These are phyloP conservation scores for Penstemon newberryi DNA, from an alignment of 257 asterid genomes.

Conservation along the genomic window DNA sequence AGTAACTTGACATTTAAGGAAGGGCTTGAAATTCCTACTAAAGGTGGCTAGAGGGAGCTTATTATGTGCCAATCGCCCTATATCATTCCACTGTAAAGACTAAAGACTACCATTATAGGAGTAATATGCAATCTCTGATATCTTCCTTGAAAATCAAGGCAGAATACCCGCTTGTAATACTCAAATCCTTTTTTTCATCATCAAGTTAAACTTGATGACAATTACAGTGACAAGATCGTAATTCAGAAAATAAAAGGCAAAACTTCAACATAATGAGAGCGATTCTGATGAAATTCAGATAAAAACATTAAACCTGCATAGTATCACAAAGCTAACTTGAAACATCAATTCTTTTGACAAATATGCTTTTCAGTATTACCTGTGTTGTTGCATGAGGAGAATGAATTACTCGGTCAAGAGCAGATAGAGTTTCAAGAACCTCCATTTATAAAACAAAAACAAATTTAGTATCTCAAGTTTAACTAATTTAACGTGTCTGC, in stretches of 20 bases:
- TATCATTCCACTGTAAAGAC: no score
- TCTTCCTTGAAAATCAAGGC: neutral
- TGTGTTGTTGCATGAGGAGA: conserved; percentile 97
- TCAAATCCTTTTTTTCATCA: neutral
- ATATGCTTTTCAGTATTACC: conserved; percentile 43
- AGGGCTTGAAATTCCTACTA: no score
- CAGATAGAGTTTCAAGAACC: conserved; percentile 96
- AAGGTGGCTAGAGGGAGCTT: no score
- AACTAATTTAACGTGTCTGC: conserved; percentile 12
- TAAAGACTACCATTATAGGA: no score
- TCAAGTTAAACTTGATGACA: neutral
- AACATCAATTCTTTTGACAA: conserved; percentile 2
- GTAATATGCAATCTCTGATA: no score
- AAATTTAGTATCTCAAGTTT: conserved; percentile 24
- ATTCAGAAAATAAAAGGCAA: neutral
- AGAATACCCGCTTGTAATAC: neutral
- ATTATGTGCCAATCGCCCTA: no score
- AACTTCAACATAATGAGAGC: conserved; percentile 13
- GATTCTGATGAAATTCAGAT: conserved; percentile 14
- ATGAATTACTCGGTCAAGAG: conserved; percentile 94
- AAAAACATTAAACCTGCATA: neutral
- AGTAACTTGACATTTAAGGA: no score
- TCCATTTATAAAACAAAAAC: conserved; percentile 32
- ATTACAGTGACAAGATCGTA: neutral
- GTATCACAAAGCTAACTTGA: conserved; percentile 6